Percentiles rank a stretch among this genome's conserved stretches.
These are phyloP conservation scores for Papiliotrema laurentii DNA, from an alignment of 1,284 basidiomycete species.

Conservation along the genomic window DNA sequence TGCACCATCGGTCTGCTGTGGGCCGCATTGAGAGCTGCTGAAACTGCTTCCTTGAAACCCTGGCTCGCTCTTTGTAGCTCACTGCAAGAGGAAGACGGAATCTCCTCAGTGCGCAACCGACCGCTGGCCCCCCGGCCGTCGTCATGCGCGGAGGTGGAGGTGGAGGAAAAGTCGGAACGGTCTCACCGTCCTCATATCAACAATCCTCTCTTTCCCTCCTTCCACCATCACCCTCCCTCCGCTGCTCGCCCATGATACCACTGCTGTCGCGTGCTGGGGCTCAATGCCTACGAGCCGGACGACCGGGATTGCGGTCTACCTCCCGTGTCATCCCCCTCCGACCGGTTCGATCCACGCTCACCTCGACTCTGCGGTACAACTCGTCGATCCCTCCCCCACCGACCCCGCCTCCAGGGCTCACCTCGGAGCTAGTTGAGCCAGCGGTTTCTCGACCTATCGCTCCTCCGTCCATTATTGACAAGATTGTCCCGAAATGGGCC, in stretches of 20 bases:
- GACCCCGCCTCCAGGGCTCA: constrained; percentile 6
- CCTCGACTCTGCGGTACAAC: not conserved
- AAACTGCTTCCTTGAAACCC: too few relatives aligned
- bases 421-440: constrained; percentile 9
- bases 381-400: not conserved
- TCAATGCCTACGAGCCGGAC: not conserved
- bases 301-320: too few relatives aligned
- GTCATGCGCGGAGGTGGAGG: too few relatives aligned
- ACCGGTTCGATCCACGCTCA: not conserved
- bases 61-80: too few relatives aligned
- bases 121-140: not conserved
- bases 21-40: too few relatives aligned
- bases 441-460: constrained; percentile 4
- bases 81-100: too few relatives aligned
- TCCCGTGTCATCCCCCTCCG: not conserved
- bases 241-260: not conserved
- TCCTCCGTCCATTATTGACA: constrained; percentile 23
- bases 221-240: not conserved
- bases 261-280: too few relatives aligned
- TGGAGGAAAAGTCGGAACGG: not conserved
- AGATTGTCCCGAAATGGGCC: constrained; percentile 31
- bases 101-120: too few relatives aligned
- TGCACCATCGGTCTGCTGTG: too few relatives aligned
- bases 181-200: not conserved
- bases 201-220: not conserved